Base-by-base conservation (phyloP, 2,329 filamentous ascomycete genomes). In the Grosmannia penicillata region DNA sequence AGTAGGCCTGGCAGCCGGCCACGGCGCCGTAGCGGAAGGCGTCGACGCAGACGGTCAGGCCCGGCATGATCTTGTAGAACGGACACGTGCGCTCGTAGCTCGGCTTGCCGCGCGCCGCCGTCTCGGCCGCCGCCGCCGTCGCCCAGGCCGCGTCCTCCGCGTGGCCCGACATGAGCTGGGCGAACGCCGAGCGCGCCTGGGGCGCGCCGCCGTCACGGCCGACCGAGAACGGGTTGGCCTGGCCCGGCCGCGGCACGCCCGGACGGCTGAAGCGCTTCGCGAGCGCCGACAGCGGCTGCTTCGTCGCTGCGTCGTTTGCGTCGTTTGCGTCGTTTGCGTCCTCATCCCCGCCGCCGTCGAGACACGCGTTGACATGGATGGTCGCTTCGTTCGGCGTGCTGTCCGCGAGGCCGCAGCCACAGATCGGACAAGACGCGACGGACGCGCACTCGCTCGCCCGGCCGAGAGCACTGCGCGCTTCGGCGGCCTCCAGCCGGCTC, bases 11-110 rank as follows among this genome's bases (percentile, higher is more conserved):
- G 55, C 87, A 94, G 1, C 85, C 87, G 53, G 93, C 72, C 1
- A 98, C 84, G 8, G 87, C 85, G 3, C 91, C 91, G 52, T 96
- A 98, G 17, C 89, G 77, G 52, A 98, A 94, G 0, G 91, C 91
- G 57, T 98, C 91, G 1, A 98, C 91, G 41, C 85, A 93, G 38
- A 96, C 93, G 46, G 72, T 84, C 51, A 95, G 81, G 0, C 85
- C 86, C 1, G 89, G 87, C 61, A 98, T 78, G 46, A 96, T 95
- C 58, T 98, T 98, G 65, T 98, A 98, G 51, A 98, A 98, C 0
- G 91, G 91, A 52, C 91, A 98, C 0, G 85, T 95, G 35, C 91
- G 75, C 51, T 89, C 73, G 51, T 89, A 91, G 0, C 87, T 80
- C 15, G 82, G 83, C 53, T 85, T 91, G 18, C 91, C 89, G 29